Percentiles rank a stretch among this genome's conserved stretches.
phyloP scores from a whole-genome alignment of 352 stramenopile species.

The Peronospora tabacina region DNA sequence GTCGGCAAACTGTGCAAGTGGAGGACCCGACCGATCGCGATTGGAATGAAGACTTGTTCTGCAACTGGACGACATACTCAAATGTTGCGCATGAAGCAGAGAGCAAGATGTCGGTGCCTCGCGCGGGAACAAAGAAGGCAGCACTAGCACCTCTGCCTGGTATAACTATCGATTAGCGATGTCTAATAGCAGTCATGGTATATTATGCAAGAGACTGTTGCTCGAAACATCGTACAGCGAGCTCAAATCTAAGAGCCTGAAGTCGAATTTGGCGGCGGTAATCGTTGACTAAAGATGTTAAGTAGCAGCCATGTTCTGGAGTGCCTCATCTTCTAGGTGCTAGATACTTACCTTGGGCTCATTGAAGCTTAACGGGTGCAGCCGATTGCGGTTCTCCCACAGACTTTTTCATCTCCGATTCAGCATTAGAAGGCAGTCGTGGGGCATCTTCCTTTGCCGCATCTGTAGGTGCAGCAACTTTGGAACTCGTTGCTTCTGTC shows the following conservation, averaged over 20 bases:
- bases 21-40: conserved; percentile 46
- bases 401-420: conserved; percentile 7
- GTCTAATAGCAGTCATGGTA: conserved; percentile 14
- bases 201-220: conserved; percentile 22
- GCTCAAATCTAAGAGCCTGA: no score
- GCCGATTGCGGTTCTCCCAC: conserved; percentile 10
- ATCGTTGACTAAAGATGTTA: conserved; percentile 26
- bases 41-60: conserved; percentile 60
- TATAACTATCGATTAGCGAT: conserved; percentile 25
- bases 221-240: no score
- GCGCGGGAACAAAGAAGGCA: conserved; percentile 42
- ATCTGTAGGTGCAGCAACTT: conserved; percentile 8
- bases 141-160: conserved; percentile 6
- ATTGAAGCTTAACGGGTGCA: conserved; percentile 15
- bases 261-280: no score
- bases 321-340: conserved; percentile 6
- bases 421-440: conserved; percentile 3
- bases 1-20: conserved; percentile 62
- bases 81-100: conserved; percentile 29
- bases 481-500: conserved; percentile 7
- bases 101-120: conserved; percentile 68
- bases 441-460: conserved; percentile 3
- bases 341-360: conserved; percentile 10
- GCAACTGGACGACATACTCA: conserved; percentile 43
- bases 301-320: conserved; percentile 20